A percentile compares a stretch with the other conserved stretches of the same genome.
Conservation (phyloP, 495 filamentous ascomycete species). For the Neurospora sp. region DNA sequence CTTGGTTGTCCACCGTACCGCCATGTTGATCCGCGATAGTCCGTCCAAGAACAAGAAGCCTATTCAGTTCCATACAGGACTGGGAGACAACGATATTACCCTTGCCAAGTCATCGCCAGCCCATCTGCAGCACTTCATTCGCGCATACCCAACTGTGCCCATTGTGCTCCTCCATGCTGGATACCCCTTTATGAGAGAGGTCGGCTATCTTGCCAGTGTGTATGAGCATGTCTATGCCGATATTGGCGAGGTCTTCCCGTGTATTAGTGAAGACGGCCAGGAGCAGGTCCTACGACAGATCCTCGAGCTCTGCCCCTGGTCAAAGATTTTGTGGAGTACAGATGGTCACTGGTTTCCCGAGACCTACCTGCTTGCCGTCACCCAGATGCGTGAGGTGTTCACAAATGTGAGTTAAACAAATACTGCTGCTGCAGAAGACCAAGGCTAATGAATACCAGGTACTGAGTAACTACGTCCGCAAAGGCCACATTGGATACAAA, state of each 20-base stretch:
- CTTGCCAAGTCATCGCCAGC: slow-evolving; percentile 64
- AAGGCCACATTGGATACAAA: slow-evolving; percentile 42
- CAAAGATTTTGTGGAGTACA: slow-evolving; percentile 76
- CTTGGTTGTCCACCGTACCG: slow-evolving; percentile 51
- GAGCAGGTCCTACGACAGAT: slow-evolving; percentile 62
- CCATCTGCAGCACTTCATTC: slow-evolving; percentile 65
- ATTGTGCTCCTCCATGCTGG: slow-evolving; percentile 76
- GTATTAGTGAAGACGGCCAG: slow-evolving; percentile 71
- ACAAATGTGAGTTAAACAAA: slow-evolving; percentile 39
- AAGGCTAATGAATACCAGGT: slow-evolving; percentile 30
- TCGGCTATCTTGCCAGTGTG: slow-evolving; percentile 69
- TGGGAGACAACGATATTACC: slow-evolving; percentile 76
- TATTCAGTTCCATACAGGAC: slow-evolving; percentile 78
- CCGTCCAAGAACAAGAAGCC: slow-evolving; percentile 47
- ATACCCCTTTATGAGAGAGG: slow-evolving; percentile 78
- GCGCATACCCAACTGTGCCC: slow-evolving; percentile 53
- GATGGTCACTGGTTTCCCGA: slow-evolving; percentile 82
- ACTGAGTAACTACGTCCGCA: slow-evolving; percentile 50
- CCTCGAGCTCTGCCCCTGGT: slow-evolving; percentile 64
- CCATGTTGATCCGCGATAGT: slow-evolving; percentile 36
- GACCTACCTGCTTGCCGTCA: slow-evolving; percentile 67
- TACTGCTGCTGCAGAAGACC: background rate
- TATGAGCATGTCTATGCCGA: slow-evolving; percentile 82
- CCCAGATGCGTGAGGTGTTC: slow-evolving; percentile 67
- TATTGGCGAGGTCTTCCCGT: slow-evolving; percentile 79